phyloP scores from a whole-genome alignment of 1,139 yeast genomes.

The Diutina sp. region DNA sequence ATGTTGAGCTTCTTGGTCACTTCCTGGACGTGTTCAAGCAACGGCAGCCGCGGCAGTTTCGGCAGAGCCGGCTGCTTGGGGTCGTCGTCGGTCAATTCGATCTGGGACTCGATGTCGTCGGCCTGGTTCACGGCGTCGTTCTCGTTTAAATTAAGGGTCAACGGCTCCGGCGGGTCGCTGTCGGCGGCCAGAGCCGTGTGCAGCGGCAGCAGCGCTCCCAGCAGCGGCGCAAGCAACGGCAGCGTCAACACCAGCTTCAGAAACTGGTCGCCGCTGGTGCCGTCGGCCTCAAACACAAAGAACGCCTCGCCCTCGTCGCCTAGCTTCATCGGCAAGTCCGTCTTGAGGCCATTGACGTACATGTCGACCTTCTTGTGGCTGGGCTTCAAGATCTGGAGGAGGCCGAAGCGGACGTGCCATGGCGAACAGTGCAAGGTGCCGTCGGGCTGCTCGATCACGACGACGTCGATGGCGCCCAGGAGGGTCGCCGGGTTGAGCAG shows the following conservation, averaged over 20 bases:
- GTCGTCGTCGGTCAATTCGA: slow-evolving; percentile 13
- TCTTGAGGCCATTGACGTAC: slow-evolving; percentile 68
- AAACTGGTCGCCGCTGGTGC: slow-evolving; percentile 35
- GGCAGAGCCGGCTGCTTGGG: slow-evolving; percentile 1
- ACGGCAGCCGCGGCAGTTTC: slow-evolving; percentile 12
- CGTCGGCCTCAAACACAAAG: slow-evolving; percentile 82
- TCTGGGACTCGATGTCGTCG: slow-evolving; percentile 16
- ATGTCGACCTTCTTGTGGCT: slow-evolving; percentile 90
- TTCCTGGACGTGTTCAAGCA: slow-evolving; percentile 54
- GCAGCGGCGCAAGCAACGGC: slow-evolving; percentile 56
- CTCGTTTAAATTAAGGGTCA: slow-evolving; percentile 5
- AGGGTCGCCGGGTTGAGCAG: slow-evolving; percentile 93
- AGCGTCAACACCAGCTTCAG: slow-evolving; percentile 78
- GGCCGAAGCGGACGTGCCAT: slow-evolving; percentile 92
- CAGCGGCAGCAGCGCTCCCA: slow-evolving; percentile 4
- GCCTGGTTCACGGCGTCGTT: neutral
- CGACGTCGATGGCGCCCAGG: slow-evolving; percentile 94
- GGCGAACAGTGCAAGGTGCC: slow-evolving; percentile 84
- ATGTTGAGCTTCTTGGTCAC: slow-evolving; percentile 68
- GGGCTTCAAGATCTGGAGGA: slow-evolving; percentile 86
- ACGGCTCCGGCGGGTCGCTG: slow-evolving; percentile 16
- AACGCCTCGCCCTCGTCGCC: slow-evolving; percentile 99
- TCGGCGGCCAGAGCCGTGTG: neutral
- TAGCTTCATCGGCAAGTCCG: slow-evolving; percentile 86
- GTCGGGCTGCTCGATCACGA: slow-evolving; percentile 87